Evolutionary conservation across 176 grass and related monocot genomes (phyloP).

Genomic region (Oryza meridionalis): DNA sequence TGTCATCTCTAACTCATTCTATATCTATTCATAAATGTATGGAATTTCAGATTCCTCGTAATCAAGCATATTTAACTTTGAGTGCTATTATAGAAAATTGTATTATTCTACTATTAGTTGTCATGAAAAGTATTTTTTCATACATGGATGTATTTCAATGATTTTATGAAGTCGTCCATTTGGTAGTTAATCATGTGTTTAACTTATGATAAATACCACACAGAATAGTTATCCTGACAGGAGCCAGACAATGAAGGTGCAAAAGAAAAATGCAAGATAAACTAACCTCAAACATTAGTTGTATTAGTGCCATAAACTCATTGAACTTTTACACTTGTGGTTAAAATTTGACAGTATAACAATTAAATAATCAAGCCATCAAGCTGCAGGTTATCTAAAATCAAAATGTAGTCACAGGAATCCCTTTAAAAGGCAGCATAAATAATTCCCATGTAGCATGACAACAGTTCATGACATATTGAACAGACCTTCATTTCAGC

Average conservation of each 20-base stretch:
- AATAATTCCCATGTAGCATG: neutral
- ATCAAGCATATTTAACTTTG: neutral
- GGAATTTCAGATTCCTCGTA: neutral
- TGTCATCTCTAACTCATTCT: neutral
- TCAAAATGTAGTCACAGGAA: neutral
- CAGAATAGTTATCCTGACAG: neutral
- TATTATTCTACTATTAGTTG: neutral
- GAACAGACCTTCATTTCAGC: slow-evolving; percentile 71
- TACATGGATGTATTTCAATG: neutral
- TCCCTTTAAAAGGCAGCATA: neutral
- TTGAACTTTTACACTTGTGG: neutral
- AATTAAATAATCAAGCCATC: neutral
- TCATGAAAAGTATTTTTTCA: neutral
- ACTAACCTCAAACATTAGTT: neutral
- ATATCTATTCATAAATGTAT: neutral
- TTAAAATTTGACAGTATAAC: neutral
- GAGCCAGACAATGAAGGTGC: neutral
- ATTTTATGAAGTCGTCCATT: neutral
- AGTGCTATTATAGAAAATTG: neutral
- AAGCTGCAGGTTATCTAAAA: neutral
- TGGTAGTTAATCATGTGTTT: neutral
- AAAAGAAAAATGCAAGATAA: neutral
- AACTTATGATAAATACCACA: neutral
- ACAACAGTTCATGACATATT: neutral
- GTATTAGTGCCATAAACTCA: neutral